Evolutionary conservation across 805 yeast genomes (phyloP).

Genomic region (Metschnikowia proteae): DNA sequence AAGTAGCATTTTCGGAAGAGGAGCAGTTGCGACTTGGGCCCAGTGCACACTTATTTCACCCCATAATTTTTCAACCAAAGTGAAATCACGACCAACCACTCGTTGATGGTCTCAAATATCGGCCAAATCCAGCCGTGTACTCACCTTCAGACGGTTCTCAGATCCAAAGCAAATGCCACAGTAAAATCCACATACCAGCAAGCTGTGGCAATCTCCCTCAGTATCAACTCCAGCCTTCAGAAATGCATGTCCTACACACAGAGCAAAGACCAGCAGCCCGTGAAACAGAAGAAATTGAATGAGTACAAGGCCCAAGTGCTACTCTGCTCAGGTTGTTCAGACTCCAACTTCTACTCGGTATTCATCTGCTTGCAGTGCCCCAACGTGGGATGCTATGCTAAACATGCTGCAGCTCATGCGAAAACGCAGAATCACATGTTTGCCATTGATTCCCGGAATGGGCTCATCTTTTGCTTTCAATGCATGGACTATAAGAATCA

Average conservation of each 20-base stretch:
- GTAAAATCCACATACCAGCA: slow-evolving; percentile 49
- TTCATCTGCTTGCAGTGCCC: slow-evolving; percentile 75
- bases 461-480: slow-evolving; percentile 71
- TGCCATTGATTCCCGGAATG: slow-evolving; percentile 61
- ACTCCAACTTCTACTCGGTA: slow-evolving; percentile 40
- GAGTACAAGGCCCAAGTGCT: slow-evolving; percentile 43
- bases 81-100: no score
- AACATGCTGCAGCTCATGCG: slow-evolving; percentile 33
- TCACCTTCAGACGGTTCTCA: slow-evolving; percentile 47
- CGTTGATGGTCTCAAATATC: slow-evolving; percentile 13
- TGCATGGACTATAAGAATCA: slow-evolving; percentile 74
- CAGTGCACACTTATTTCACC: neutral
- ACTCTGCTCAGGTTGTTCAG: slow-evolving; percentile 49
- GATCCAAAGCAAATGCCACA: slow-evolving; percentile 46
- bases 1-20: neutral
- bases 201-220: slow-evolving; percentile 46
- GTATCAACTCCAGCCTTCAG: slow-evolving; percentile 22
- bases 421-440: slow-evolving; percentile 33
- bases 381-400: slow-evolving; percentile 62
- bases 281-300: slow-evolving; percentile 37
- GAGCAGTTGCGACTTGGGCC: neutral
- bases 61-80: neutral
- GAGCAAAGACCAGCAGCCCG: slow-evolving; percentile 35
- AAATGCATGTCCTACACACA: slow-evolving; percentile 22
- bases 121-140: slow-evolving; percentile 43